phyloP scores from a whole-genome alignment of 2,329 filamentous ascomycete genomes.

The Arthrobotrys conoides region DNA sequence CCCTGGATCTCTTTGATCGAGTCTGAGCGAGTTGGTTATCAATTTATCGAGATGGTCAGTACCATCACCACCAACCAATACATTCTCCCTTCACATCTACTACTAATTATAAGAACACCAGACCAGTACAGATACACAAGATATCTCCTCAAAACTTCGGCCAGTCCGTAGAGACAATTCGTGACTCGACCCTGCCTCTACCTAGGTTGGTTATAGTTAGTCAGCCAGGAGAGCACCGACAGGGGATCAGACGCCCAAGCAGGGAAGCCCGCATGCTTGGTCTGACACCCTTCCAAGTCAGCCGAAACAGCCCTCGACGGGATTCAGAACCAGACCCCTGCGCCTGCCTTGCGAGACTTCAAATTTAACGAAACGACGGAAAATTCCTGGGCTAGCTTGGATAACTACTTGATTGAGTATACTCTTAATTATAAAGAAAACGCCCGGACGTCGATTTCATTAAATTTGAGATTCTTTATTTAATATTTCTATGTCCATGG shows the following conservation, averaged over 20 bases:
- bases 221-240: slow-evolving; percentile 12
- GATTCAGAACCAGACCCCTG: slow-evolving; percentile 9
- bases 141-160: slow-evolving; percentile 15
- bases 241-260: slow-evolving; percentile 12
- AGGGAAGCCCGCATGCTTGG: slow-evolving; percentile 27
- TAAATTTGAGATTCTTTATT: neutral
- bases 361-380: slow-evolving; percentile 28
- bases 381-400: slow-evolving; percentile 12
- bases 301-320: slow-evolving; percentile 27
- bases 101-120: too few species aligned
- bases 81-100: too few species aligned
- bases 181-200: slow-evolving; percentile 1
- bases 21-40: neutral
- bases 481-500: neutral
- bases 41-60: too few species aligned
- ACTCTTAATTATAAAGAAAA: neutral
- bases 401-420: neutral
- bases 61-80: too few species aligned
- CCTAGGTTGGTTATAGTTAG: neutral
- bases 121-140: too few species aligned
- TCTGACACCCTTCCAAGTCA: slow-evolving; percentile 24
- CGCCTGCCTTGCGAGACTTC: slow-evolving; percentile 21
- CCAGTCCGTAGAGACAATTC: slow-evolving; percentile 23
- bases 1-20: too few species aligned
- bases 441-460: neutral